Conservation (phyloP, 129 eudicot genomes). For the Artemisia argyi region DNA sequence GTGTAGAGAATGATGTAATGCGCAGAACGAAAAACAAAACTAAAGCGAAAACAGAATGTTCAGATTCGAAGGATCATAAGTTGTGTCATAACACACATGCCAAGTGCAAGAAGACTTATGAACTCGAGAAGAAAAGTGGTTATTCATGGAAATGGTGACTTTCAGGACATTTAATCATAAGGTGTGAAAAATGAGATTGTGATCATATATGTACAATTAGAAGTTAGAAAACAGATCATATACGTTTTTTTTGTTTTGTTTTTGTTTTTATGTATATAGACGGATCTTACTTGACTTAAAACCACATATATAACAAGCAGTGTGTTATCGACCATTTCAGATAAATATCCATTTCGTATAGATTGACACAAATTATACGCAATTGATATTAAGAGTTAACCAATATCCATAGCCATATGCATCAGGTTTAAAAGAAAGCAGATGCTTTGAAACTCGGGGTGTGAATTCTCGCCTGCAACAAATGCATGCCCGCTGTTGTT, state of each 20-base stretch:
- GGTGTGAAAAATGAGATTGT: background rate
- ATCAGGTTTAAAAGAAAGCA: background rate
- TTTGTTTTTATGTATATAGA: constrained; percentile 1
- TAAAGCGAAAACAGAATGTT: constrained; percentile 26
- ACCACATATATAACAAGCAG: background rate
- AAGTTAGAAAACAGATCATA: constrained; percentile 13
- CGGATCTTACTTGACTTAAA: constrained; percentile 19
- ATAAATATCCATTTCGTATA: background rate
- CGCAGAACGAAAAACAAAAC: constrained; percentile 38
- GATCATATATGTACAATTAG: constrained; percentile 10
- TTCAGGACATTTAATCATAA: constrained; percentile 5
- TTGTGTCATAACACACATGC: constrained; percentile 45
- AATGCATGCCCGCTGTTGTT: background rate
- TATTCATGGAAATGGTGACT: constrained; percentile 28
- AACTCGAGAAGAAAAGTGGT: constrained; percentile 22
- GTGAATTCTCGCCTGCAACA: constrained; percentile 12
- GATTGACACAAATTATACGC: too few species aligned
- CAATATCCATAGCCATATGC: background rate
- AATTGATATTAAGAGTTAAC: background rate
- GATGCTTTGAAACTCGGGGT: background rate
- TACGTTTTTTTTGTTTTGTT: background rate
- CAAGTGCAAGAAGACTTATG: constrained; percentile 38
- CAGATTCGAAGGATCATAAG: constrained; percentile 41
- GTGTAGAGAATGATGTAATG: constrained; percentile 53
- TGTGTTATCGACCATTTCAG: background rate